Evolutionary conservation across 768 basidiomycete species (phyloP).

Genomic region (Xanthoconium purpureum): DNA sequence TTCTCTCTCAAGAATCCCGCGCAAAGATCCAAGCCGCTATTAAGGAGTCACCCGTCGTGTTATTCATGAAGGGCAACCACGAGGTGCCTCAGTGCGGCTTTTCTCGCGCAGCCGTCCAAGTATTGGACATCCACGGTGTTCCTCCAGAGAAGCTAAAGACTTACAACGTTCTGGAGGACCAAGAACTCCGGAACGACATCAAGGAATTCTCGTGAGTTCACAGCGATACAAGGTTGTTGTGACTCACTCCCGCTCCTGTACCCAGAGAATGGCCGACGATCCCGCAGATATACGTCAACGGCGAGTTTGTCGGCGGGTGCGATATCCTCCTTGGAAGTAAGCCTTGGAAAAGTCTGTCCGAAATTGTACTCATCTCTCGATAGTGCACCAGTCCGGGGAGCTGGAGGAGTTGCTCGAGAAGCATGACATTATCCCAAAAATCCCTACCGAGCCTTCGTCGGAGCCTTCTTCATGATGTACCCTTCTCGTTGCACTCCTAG

Average conservation of each 20-base stretch:
- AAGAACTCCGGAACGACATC: slow-evolving; percentile 78
- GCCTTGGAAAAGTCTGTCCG: slow-evolving; percentile 31
- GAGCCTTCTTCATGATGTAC: slow-evolving; percentile 1
- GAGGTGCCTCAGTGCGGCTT: slow-evolving; percentile 89
- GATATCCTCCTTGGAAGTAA: slow-evolving; percentile 89
- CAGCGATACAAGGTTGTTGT: neutral
- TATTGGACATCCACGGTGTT: slow-evolving; percentile 83
- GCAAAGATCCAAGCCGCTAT: slow-evolving; percentile 72
- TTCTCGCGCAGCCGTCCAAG: slow-evolving; percentile 89
- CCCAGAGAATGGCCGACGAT: slow-evolving; percentile 95
- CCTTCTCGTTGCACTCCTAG: neutral
- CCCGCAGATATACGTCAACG: slow-evolving; percentile 91
- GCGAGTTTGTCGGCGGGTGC: slow-evolving; percentile 95
- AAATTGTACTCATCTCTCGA: neutral
- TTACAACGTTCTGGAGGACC: slow-evolving; percentile 86
- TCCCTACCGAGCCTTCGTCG: slow-evolving; percentile 6
- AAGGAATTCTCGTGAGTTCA: slow-evolving; percentile 94
- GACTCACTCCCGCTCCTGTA: neutral
- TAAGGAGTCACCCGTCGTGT: slow-evolving; percentile 71
- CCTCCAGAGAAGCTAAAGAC: slow-evolving; percentile 78
- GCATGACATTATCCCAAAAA: slow-evolving; percentile 63
- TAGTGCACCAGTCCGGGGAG: slow-evolving; percentile 97
- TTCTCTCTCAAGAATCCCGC: slow-evolving; percentile 61
- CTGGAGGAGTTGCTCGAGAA: slow-evolving; percentile 78
- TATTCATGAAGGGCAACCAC: slow-evolving; percentile 98